These are phyloP conservation scores for Boletellus ananas DNA, from an alignment of 768 basidiomycete genomes.

Conservation along the genomic window DNA sequence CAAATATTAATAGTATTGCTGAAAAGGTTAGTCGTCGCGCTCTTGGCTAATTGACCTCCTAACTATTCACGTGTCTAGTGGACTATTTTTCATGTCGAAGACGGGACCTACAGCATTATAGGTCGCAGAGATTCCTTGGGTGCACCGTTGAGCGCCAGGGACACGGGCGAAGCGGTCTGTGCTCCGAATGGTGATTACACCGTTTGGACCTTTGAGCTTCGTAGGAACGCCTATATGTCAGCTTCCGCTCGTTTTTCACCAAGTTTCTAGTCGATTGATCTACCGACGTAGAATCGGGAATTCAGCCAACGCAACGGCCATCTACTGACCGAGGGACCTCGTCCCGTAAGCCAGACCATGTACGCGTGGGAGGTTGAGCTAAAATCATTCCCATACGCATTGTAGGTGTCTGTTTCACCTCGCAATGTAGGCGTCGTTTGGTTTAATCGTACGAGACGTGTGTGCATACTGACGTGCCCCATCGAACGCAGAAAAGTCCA, in stretches of 20 bases:
- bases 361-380: background rate
- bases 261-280: background rate
- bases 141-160: too few species aligned
- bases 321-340: background rate
- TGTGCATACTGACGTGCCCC: too few species aligned
- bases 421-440: too few species aligned
- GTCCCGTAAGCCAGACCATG: background rate
- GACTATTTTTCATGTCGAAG: background rate
- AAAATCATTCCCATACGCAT: background rate
- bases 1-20: background rate
- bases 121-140: background rate
- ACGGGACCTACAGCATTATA: background rate
- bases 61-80: background rate
- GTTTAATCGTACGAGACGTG: too few species aligned
- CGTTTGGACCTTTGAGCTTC: background rate
- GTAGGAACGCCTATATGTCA: background rate
- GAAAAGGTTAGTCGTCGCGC: background rate
- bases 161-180: background rate
- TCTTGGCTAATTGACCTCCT: too few species aligned
- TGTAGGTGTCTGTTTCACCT: background rate
- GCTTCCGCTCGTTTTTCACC: background rate
- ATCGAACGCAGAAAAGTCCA: too few species aligned
- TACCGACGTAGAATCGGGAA: constrained; percentile 2
- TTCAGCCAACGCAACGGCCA: constrained; percentile 2
- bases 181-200: too few species aligned